Conservation (phyloP, 2,329 filamentous ascomycete species). For the Cucurbitaria berberidis region DNA sequence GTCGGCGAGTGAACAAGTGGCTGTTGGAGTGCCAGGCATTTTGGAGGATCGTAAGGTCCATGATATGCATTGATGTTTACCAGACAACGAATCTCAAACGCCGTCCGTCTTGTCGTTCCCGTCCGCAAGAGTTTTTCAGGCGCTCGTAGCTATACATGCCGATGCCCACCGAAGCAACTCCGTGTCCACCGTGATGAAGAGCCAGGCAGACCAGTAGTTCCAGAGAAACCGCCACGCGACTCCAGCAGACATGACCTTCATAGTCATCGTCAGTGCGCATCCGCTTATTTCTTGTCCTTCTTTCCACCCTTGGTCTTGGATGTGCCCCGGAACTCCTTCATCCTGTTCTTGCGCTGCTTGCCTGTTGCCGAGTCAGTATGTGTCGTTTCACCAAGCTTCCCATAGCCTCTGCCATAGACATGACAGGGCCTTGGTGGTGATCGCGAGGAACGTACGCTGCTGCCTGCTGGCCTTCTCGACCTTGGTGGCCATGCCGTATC, state of each 20-base stretch:
- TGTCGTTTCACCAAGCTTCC: constrained; percentile 16
- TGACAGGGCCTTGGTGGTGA: constrained; percentile 6
- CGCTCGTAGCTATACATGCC: constrained; percentile 49
- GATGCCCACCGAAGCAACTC: constrained; percentile 45
- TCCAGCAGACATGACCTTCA: constrained; percentile 36
- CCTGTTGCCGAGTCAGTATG: constrained; percentile 64
- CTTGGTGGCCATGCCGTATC: constrained; percentile 91
- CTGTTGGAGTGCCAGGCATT: constrained; percentile 8
- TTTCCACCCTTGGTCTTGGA: constrained; percentile 97
- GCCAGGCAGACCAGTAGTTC: constrained; percentile 39
- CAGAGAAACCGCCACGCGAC: constrained; percentile 42
- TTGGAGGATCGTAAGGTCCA: constrained; percentile 42
- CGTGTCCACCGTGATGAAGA: constrained; percentile 42
- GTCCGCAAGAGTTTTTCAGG: constrained; percentile 48
- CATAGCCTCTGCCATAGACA: constrained; percentile 11
- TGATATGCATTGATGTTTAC: constrained; percentile 51
- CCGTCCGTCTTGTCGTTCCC: constrained; percentile 48
- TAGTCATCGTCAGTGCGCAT: constrained; percentile 37
- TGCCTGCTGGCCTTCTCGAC: constrained; percentile 97
- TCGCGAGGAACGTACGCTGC: constrained; percentile 78
- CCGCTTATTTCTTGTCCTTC: constrained; percentile 76
- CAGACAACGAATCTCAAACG: constrained; percentile 49
- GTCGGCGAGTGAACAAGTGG: background rate
- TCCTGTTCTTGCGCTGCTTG: constrained; percentile 99
- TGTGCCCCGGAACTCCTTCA: constrained; percentile 97